Base-by-base conservation (phyloP, 2,329 filamentous ascomycete species). In the Orbilia quercus region DNA sequence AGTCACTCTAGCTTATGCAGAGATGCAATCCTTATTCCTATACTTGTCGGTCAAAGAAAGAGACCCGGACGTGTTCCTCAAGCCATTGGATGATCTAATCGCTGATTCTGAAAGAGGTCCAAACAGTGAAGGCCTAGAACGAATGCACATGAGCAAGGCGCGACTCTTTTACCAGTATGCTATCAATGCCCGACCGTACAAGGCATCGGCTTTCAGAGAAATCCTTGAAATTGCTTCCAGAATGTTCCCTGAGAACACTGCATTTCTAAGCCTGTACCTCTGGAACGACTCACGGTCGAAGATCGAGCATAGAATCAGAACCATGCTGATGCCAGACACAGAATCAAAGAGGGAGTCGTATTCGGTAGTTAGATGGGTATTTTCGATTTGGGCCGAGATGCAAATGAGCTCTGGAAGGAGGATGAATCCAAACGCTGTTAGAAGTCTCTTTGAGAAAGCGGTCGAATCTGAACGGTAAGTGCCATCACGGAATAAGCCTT, bases 251-350 rank as follows among this genome's bases (percentile, higher is more conserved):
- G 83, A 84, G 53, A 97, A 96, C 81, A 90, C 88, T 1, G 84
- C 91, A 4, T 89, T 97, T 74, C 84, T 96, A 0, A 83, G 85
- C 0, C 81, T 95, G 0, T 90, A 90, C 75, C 85, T 88, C n/a
- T 90, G 89, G 83, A 88, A 91, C 74, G 89, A 94, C 78, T 84
- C 87, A 1, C 86, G 89, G 6, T 86, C 91, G 45, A 86, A 89
- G 22, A 85, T 95, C 60, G 86, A 92, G 74, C 91, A 96, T 76
- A 89, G 91, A 16, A 86, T 96, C 18, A 87, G 90, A n/a, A 83
- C 85, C 4, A 81, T 91, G 59, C 12, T 72, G 7, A 82, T 93
- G 9, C 81, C 84, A 18, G 79, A 82, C 23, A 79, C 77, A 6
- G 76, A 81, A 1, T 76, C 82, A 5, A 77, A 78, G 6, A 75